Evolutionary conservation across 2,329 filamentous ascomycete genomes (phyloP), one percentile per base, ranked within the genome.

Genomic region (Colletotrichum navitas): DNA sequence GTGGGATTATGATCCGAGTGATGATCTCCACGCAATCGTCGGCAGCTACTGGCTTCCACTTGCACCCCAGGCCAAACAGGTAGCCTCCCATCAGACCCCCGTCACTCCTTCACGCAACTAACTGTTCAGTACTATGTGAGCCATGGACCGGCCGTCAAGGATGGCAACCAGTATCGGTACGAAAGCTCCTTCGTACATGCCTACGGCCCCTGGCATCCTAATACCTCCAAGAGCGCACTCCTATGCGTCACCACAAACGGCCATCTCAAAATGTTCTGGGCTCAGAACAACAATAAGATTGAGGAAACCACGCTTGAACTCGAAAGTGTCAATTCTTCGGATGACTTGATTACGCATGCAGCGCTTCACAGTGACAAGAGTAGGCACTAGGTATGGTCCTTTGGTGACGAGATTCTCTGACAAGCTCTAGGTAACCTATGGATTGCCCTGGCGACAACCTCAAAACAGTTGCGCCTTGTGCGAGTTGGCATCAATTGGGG

Each of bases 31-130:
- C 74, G 89, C 91, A 61, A 85, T 97, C 6, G 93, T 97, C 8
- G 96, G 95, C 4, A 88, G 94, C 79, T 92, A 94, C 81, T 99
- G 96, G 96, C 85, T 98, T 66, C 84, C 86, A n/a, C 85, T 91
- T 32, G 83, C 87, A 36, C 85, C 87, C 4, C 77, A 78, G n/a
- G 79, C 79, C 76, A 81, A 82, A 75, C 81, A 85, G 77, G 83
- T 82, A 74, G 60, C 75, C 63, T 32, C 11, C 7, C 8, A 8
- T 24, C n/a, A 47, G 49, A 71, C 79, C 78, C 51, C 76, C 63
- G 45, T 52, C 41, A 32, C 32, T n/a, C 61, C 29, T 61, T 21
- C 36, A 45, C 18, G 24, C 69, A 54, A 64, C 62, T 41, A n/a
- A 41, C 43, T 39, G 47, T n/a, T 14, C 39, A 74, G 5, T 85